A percentile compares a stretch with the other conserved stretches of the same genome.
Evolutionary conservation across 176 grass and related monocot genomes (phyloP).

Genomic region (Zizania latifolia): DNA sequence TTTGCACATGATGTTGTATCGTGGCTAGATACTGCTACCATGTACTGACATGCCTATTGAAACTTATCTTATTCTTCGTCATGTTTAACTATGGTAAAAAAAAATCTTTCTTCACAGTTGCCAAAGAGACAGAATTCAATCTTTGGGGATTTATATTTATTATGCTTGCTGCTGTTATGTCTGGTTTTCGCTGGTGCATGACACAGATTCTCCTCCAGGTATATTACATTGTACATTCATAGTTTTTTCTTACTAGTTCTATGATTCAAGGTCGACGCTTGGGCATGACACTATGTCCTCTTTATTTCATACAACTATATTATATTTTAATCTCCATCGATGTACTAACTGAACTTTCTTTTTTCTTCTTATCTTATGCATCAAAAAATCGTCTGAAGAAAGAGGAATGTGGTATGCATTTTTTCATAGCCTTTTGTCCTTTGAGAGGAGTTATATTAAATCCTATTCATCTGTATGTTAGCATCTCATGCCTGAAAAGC

Average conservation of each 20-base stretch:
- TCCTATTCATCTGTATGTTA: not conserved
- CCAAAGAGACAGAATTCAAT: constrained; percentile 81
- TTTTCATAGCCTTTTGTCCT: constrained; percentile 21
- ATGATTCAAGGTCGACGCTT: not conserved
- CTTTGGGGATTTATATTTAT: constrained; percentile 97
- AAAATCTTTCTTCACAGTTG: constrained; percentile 54
- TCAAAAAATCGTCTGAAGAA: constrained; percentile 60
- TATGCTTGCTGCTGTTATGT: constrained; percentile 91
- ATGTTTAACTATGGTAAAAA: constrained; percentile 16
- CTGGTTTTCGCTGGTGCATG: constrained; percentile 96
- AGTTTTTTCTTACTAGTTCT: constrained; percentile 11
- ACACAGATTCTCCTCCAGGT: constrained; percentile 99
- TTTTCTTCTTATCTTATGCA: not conserved
- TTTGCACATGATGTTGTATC: constrained; percentile 2
- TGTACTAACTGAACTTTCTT: constrained; percentile 21
- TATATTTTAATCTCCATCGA: not conserved
- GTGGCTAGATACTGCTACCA: not conserved
- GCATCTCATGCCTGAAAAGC: constrained; percentile 7
- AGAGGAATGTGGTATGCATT: constrained; percentile 74
- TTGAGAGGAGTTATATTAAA: not conserved
- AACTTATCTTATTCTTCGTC: not conserved
- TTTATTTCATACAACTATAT: not conserved
- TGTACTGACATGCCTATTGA: not conserved
- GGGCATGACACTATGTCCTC: not conserved
- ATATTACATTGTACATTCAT: constrained; percentile 15